A percentile compares a stretch with the other conserved stretches of the same genome.
phyloP scores from a whole-genome alignment of 1,284 basidiomycete species.

The Ganoderma leucocontextum region DNA sequence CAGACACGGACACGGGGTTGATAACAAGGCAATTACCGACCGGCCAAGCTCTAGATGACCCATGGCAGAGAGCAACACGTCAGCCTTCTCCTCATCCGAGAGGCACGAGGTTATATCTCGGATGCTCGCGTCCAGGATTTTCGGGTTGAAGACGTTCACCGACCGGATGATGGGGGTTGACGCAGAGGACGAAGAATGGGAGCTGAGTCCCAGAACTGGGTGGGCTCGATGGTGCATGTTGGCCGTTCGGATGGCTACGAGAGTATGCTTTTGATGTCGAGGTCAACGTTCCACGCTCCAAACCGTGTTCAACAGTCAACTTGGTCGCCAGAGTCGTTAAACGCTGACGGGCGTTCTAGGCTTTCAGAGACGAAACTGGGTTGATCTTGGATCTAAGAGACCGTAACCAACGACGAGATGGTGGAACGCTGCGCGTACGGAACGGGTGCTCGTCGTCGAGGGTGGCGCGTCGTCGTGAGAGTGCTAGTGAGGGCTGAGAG shows the following conservation, averaged over 20 bases:
- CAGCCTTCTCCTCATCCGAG: constrained; percentile 69
- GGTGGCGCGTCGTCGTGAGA: constrained; percentile 34
- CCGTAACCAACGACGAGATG: constrained; percentile 6
- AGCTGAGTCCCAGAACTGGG: constrained; percentile 26
- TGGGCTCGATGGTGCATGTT: constrained; percentile 33
- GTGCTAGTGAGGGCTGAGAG: constrained; percentile 24
- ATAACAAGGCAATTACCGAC: constrained; percentile 31
- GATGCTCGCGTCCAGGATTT: constrained; percentile 75
- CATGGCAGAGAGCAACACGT: constrained; percentile 70
- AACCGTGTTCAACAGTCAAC: constrained; percentile 2
- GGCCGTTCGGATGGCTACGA: constrained; percentile 18
- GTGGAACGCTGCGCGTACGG: constrained; percentile 1
- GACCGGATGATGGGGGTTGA: constrained; percentile 20
- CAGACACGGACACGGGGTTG: constrained; percentile 24
- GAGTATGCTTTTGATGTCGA: constrained; percentile 21
- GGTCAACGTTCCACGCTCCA: constrained; percentile 4
- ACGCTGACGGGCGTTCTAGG: constrained; percentile 26
- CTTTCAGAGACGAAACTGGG: constrained; percentile 18
- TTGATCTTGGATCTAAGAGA: constrained; percentile 12
- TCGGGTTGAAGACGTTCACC: constrained; percentile 76
- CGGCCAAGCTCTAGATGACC: constrained; percentile 51
- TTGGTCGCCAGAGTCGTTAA: constrained; percentile 25
- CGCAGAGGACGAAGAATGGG: constrained; percentile 22
- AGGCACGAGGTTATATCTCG: constrained; percentile 66
- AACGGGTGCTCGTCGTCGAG: constrained; percentile 14